Base-by-base conservation (phyloP, 176 grass and related monocot genomes). In the Themeda triandra region DNA sequence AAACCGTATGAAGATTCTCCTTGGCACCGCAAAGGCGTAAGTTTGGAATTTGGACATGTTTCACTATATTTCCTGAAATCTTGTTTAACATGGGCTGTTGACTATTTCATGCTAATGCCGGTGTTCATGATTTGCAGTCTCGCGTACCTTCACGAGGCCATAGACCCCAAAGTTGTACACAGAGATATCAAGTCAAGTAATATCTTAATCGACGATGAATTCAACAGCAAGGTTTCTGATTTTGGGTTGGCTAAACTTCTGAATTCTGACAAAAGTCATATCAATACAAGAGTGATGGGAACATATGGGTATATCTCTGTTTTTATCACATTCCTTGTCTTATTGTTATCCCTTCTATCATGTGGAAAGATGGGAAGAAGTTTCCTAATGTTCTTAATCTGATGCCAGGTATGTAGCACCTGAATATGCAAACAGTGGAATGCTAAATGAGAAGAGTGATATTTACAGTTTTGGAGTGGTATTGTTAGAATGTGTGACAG, bases 111-210 rank as follows among this genome's bases (percentile, higher is more conserved):
- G 69, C 41, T 91, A 77, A 84, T 80, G 48, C 48, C 41, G 7
- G 8, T 23, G 4, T 89, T 59, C 68, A 74, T 69, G 45, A 69
- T 60, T 81, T 77, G 37, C 90, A 99, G 97, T 74, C 88, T 99
- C 29, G 88, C 97, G 8, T 99, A 99, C 66, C 90, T 99, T 86
- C 97, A 99, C 39, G 97, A 99, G 88, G 97, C 91, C 21, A 92
- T 99, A 54, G 92, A 96, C 59, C 97, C 97, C 42, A 99, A 96
- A 93, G 93, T 99, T 4, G 92, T 99, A 31, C 97, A 99, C 81
- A 90, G 97, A 64, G 97, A 99, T 83, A 94, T 99, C 33, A 99
- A 99, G 88, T 99, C 97, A 71, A 96, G 97, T 42, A 99, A 99
- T 74, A 99, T 99, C 66, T 85, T 99, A 89, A 90, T 99, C 2